Conservation (phyloP, 2,329 filamentous ascomycete species). For the Pseudocercospora crystallina region DNA sequence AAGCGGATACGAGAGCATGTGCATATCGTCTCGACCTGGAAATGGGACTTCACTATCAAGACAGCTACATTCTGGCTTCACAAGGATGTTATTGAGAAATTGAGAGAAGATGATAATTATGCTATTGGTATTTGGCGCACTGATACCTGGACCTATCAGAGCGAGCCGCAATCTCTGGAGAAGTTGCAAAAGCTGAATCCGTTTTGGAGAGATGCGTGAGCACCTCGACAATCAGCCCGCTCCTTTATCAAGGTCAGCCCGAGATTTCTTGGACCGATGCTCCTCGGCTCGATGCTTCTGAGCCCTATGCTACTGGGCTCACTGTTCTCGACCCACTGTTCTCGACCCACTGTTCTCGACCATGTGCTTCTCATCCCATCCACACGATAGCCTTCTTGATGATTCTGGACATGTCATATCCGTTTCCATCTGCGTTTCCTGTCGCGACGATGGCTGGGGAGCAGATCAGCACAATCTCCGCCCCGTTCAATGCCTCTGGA, state of each 20-base stretch:
- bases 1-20: not conserved
- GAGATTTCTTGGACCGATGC: no score
- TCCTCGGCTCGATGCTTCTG: no score
- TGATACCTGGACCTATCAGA: constrained; percentile 14
- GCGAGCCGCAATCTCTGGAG: not conserved
- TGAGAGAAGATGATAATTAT: not conserved
- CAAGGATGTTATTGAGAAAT: constrained; percentile 10
- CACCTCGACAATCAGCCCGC: no score
- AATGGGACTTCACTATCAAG: constrained; percentile 3
- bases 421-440: constrained; percentile 10
- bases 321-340: no score
- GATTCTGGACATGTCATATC: constrained; percentile 2
- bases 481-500: constrained; percentile 5
- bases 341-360: no score
- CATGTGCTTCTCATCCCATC: constrained; percentile 16
- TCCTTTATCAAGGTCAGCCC: no score
- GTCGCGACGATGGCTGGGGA: constrained; percentile 2
- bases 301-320: no score
- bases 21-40: constrained; percentile 18
- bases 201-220: no score
- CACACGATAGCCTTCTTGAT: constrained; percentile 14
- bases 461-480: constrained; percentile 6
- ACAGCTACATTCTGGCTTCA: constrained; percentile 19
- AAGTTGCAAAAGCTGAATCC: no score
- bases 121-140: constrained; percentile 14